phyloP scores from a whole-genome alignment of 2,329 filamentous ascomycete species.

The Zymoseptoria ardabiliae region DNA sequence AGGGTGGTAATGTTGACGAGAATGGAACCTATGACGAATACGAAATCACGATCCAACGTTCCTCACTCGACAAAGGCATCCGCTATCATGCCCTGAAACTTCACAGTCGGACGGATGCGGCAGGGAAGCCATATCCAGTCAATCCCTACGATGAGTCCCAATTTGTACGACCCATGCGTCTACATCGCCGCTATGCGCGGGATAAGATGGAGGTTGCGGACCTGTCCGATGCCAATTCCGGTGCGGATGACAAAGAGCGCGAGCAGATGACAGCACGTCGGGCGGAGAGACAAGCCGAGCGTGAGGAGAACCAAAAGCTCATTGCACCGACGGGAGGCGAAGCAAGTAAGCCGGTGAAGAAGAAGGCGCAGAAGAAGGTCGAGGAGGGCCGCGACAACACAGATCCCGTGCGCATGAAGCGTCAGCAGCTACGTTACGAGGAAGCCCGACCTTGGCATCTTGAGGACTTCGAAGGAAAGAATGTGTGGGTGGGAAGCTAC shows the following conservation, averaged over 20 bases:
- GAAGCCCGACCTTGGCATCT: conserved; percentile 94
- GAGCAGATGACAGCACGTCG: conserved; percentile 52
- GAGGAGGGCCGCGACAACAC: conserved; percentile 76
- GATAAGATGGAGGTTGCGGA: conserved; percentile 43
- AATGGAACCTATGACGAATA: conserved; percentile 40
- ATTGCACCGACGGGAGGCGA: conserved; percentile 75
- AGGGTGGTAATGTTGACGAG: conserved; percentile 12
- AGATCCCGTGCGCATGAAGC: conserved; percentile 63
- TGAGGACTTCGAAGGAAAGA: conserved; percentile 92
- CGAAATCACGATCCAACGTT: conserved; percentile 77
- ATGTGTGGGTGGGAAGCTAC: conserved; percentile 87
- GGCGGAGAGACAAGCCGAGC: conserved; percentile 76
- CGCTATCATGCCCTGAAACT: conserved; percentile 86
- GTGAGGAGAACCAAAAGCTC: conserved; percentile 80
- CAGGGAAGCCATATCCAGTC: conserved; percentile 30
- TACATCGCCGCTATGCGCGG: conserved; percentile 82
- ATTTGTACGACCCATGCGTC: conserved; percentile 78
- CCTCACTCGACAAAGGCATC: conserved; percentile 67
- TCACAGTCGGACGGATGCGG: conserved; percentile 44
- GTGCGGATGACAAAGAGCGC: conserved; percentile 58
- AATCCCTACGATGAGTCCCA: conserved; percentile 69
- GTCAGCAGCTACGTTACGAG: conserved; percentile 67
- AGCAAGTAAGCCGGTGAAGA: conserved; percentile 44
- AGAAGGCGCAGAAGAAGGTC: conserved; percentile 69
- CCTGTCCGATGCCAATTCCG: conserved; percentile 21